A percentile compares a stretch with the other conserved stretches of the same genome.
Evolutionary conservation across 495 filamentous ascomycete species (phyloP).

Genomic region (Apodospora peruviana): DNA sequence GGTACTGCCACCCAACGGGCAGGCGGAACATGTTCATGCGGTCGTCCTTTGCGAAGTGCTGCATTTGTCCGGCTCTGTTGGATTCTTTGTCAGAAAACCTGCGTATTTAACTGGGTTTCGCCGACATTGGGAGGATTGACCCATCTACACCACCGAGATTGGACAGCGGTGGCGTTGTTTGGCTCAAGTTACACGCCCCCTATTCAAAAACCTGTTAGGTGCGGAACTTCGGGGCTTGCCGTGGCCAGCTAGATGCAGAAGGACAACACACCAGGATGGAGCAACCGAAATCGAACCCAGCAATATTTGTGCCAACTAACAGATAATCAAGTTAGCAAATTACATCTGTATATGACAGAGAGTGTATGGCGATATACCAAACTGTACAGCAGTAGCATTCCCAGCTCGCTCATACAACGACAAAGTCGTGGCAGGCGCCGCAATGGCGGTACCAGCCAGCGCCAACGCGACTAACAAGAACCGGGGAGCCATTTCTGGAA

Average conservation of each 20-base stretch:
- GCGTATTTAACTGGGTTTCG: neutral
- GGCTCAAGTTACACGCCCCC: slow-evolving; percentile 24
- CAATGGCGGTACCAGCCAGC: neutral
- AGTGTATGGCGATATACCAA: neutral
- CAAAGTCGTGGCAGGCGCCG: neutral
- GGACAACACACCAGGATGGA: slow-evolving; percentile 19
- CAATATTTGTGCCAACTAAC: slow-evolving; percentile 32
- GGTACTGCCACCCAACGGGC: slow-evolving; percentile 52
- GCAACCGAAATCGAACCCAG: slow-evolving; percentile 47
- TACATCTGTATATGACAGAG: neutral
- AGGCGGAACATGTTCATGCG: slow-evolving; percentile 53
- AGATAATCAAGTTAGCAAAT: neutral
- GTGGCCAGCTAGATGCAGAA: no score
- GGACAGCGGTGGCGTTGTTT: slow-evolving; percentile 23
- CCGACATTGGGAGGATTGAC: slow-evolving; percentile 2
- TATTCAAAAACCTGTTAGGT: neutral
- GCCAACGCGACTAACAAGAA: no score
- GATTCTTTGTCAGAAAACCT: neutral
- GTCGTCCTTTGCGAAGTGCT: slow-evolving; percentile 48
- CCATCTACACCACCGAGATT: slow-evolving; percentile 26
- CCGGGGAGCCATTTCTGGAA: no score
- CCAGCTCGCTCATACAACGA: neutral
- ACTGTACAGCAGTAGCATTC: neutral
- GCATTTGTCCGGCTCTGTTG: slow-evolving; percentile 44
- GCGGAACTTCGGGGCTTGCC: slow-evolving; percentile 15